A percentile compares a stretch with the other conserved stretches of the same genome.
Evolutionary conservation across 2,329 filamentous ascomycete species (phyloP).

Genomic region (Xylariaceae sp.): DNA sequence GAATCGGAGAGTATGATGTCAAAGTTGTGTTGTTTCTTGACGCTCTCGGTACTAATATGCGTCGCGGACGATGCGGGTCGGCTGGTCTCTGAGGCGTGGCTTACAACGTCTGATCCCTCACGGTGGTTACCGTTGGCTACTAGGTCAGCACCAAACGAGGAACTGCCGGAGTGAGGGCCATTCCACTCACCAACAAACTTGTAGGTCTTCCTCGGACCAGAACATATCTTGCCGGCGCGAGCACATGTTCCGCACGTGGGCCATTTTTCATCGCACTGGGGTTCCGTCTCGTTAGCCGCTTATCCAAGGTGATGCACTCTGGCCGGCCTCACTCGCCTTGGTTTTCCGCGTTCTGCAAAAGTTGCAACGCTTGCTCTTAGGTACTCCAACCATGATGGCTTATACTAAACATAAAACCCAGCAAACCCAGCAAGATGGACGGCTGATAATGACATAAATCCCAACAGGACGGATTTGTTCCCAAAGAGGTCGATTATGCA

Average conservation of each 20-base stretch:
- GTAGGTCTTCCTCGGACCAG: constrained; percentile 25
- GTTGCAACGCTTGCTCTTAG: constrained; percentile 31
- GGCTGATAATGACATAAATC: no score
- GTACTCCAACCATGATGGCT: constrained; percentile 29
- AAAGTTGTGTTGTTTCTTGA: constrained; percentile 1
- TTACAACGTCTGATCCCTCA: constrained; percentile 11
- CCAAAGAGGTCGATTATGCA: background rate
- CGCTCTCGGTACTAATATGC: background rate
- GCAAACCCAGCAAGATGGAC: no score
- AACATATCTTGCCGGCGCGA: constrained; percentile 26
- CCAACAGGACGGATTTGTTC: background rate
- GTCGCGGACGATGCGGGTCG: constrained; percentile 6
- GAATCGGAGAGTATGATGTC: constrained; percentile 18
- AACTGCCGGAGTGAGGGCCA: background rate
- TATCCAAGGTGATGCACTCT: no score
- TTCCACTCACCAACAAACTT: constrained; percentile 24
- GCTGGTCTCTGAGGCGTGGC: background rate
- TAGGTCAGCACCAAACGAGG: constrained; percentile 3
- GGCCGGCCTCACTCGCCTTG: constrained; percentile 20
- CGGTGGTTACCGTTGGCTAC: constrained; percentile 29
- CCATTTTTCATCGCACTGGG: constrained; percentile 31
- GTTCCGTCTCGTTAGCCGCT: constrained; percentile 10
- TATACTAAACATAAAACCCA: background rate
- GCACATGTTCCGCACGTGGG: constrained; percentile 29
- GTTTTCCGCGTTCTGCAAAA: constrained; percentile 31